Evolutionary conservation across 345 rosid genomes (phyloP), one percentile per base, ranked within the genome.

Genomic region (Punica granatum): DNA sequence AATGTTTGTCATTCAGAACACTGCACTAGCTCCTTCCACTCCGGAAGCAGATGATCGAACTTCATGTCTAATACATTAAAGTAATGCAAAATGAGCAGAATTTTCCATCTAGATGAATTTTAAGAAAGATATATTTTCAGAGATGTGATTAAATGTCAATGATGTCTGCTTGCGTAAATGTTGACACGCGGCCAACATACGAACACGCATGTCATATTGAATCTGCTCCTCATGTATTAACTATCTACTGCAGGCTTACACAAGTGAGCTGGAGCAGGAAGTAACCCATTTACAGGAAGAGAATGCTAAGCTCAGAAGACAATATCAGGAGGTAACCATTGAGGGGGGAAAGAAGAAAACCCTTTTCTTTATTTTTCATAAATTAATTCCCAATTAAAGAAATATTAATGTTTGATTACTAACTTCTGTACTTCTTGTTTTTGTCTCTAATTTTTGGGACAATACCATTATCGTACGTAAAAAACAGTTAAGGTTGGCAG

Each of bases 401-500:
- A 12, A n/a, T n/a, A 51, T 6, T 9, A 6, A 6, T 3, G 18
- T 2, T 12, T 7, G 25, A n/a, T 53, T 4, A 56, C 61, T 26
- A 56, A 56, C 26, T 26, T 30, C 3, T 28, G 59, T 28, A 3
- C 26, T 28, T 56, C 26, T 13, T 28, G 18, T 26, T 26, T 56
- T 30, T 56, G 34, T 56, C 34, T 14, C 4, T 3, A 26, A 23
- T 25, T 23, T 53, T 12, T 53, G 59, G 59, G 59, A 7, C 15
- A 3, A 26, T 15, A 18, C 1, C 19, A 43, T 43, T 43, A 2
- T 7, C 6, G 16, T 48, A 18, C 23, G 16, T 18, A 9, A 12
- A 48, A 13, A 48, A 0, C 66, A 63, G 66, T 7, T 63, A 13
- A 63, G 33, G 46, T 66, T 66, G 69, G 60, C 69, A 32, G 69